Base-by-base conservation (phyloP, 305 asterid genomes). In the Petunia hybrid region DNA sequence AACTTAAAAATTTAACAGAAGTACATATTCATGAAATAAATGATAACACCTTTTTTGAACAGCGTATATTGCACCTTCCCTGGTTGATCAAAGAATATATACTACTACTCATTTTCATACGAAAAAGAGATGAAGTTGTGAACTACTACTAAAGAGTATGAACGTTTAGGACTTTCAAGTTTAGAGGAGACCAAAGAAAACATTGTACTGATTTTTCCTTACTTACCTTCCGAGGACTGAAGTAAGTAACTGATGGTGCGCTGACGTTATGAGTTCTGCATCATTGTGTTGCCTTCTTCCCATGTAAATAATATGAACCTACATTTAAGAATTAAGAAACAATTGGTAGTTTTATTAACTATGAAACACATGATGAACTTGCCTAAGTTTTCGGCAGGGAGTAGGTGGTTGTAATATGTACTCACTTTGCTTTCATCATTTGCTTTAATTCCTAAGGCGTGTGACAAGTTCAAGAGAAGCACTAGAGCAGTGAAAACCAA, bases 211-310 rank as follows among this genome's bases (percentile, higher is more conserved):
- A 41, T 67, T 38, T 67, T 41, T 67, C 55, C 69, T 59, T 1
- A 16, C 48, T n/a, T 79, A 87, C 93, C 89, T 87, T 79, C 90
- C 87, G 39, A 87, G 87, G 5, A 85, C 85, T 4, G 84, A 75
- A 59, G 86, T 16, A 42, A 89, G 86, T 84, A 86, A 79, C 41
- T 89, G 84, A 36, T 88, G 84, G 73, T 88, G 91, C 43, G 77
- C 39, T n/a, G 87, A 79, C 62, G 85, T 84, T 45, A 57, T 36
- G 16, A 42, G 85, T 40, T 82, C 79, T 1, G 56, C 78, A 65
- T 86, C 84, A 53, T 84, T 82, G 41, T 80, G 84, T 38, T 57
- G 63, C 83, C 79, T 87, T 53, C 82, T 83, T 82, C 91, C 91
- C 85, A 86, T 67, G 53, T 86, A 87, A 48, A 86, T 87, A 76